Conservation (phyloP, 495 filamentous ascomycete species). For the Glutinoglossum americanum region DNA sequence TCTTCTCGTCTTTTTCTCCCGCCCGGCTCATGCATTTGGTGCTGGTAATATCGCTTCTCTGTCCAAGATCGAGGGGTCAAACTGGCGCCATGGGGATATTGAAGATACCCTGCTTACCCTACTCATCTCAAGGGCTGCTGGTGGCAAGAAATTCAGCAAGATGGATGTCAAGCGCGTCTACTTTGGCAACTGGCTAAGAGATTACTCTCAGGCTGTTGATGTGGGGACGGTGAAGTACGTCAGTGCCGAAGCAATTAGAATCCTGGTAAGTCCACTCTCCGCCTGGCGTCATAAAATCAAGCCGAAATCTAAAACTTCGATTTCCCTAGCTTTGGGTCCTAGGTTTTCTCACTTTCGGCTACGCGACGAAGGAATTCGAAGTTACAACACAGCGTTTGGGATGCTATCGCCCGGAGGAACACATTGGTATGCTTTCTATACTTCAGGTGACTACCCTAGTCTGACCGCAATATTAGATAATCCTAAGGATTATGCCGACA, state of each 20-base stretch:
- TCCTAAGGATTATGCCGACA: conserved; percentile 62
- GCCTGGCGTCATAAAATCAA: too few species aligned
- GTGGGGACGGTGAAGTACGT: conserved; percentile 77
- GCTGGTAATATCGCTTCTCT: conserved; percentile 66
- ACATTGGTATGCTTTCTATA: conserved; percentile 14
- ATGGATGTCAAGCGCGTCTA: conserved; percentile 62
- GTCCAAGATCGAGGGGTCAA: conserved; percentile 58
- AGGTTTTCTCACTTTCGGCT: conserved; percentile 49
- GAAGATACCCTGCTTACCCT: conserved; percentile 69
- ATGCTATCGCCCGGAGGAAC: conserved; percentile 72
- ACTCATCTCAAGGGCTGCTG: conserved; percentile 50
- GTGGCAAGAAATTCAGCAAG: conserved; percentile 72
- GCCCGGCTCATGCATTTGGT: conserved; percentile 58
- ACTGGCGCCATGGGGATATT: conserved; percentile 93
- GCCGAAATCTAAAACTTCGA: conserved; percentile 16
- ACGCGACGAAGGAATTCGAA: conserved; percentile 79
- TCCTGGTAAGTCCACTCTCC: conserved; percentile 28
- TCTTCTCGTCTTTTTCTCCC: conserved; percentile 35
- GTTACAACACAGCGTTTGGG: conserved; percentile 72
- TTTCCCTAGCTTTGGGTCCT: conserved; percentile 30
- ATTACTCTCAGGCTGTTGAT: conserved; percentile 48
- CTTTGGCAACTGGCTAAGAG: conserved; percentile 63
- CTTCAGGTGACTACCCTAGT: neutral
- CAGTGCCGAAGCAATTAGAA: conserved; percentile 70
- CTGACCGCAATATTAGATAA: conserved; percentile 41